phyloP scores from a whole-genome alignment of 768 basidiomycete genomes.

The Lactarius sanguifluus region DNA sequence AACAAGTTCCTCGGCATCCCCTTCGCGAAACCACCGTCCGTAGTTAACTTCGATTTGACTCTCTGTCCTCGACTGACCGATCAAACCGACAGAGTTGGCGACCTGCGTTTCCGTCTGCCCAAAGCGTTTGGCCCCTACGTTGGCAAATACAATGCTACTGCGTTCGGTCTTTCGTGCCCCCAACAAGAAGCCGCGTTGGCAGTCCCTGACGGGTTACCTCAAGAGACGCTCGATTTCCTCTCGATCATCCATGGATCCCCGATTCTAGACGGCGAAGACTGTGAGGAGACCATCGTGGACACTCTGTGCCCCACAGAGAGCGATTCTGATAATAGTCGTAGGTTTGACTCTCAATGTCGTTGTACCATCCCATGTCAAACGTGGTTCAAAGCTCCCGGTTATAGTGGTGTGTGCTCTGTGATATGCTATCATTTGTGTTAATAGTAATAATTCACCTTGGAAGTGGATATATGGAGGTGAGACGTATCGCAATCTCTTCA shows the following conservation, averaged over 20 bases:
- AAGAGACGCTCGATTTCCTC: constrained; percentile 1
- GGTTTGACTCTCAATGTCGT: constrained; percentile 33
- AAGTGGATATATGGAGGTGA: constrained; percentile 33
- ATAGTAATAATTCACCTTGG: neutral
- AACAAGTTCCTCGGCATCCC: constrained; percentile 43
- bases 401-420: constrained; percentile 28
- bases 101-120: constrained; percentile 42
- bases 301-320: neutral
- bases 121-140: constrained; percentile 19
- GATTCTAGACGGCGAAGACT: constrained; percentile 25
- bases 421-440: neutral
- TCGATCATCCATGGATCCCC: neutral
- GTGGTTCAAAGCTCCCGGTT: constrained; percentile 28
- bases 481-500: neutral
- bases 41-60: neutral
- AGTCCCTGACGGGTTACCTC: neutral
- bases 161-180: constrained; percentile 32
- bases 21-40: constrained; percentile 42
- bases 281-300: constrained; percentile 15
- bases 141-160: constrained; percentile 25
- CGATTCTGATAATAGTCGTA: neutral
- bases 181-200: constrained; percentile 26
- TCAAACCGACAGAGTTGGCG: constrained; percentile 33
- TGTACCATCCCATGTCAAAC: constrained; percentile 16
- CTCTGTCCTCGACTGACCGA: neutral